These are phyloP conservation scores for Mycena crocata DNA, from an alignment of 768 basidiomycete genomes.

Conservation along the genomic window DNA sequence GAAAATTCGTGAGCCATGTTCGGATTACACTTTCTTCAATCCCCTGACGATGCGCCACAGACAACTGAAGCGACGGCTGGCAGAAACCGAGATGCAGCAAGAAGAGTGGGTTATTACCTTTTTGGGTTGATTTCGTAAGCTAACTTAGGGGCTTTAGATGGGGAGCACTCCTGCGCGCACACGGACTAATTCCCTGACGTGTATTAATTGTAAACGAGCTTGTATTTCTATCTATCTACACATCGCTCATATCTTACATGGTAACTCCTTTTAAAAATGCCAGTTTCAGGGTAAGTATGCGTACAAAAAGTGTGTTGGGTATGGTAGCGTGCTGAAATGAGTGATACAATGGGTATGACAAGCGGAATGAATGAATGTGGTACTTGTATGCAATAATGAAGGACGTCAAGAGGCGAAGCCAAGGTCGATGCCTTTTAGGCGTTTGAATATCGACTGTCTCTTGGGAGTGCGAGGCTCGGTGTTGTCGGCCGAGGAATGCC, in stretches of 20 bases:
- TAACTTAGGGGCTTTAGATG: constrained; percentile 59
- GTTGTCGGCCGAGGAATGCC: constrained; percentile 28
- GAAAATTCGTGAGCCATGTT: constrained; percentile 81
- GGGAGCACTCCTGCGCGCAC: constrained; percentile 67
- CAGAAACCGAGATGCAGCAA: constrained; percentile 78
- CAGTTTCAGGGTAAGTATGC: too few relatives aligned
- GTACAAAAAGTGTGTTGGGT: constrained; percentile 15
- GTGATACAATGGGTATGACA: constrained; percentile 12
- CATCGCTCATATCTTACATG: constrained; percentile 21
- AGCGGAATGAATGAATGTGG: constrained; percentile 6
- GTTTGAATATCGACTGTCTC: constrained; percentile 27
- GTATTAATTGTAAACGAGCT: not conserved
- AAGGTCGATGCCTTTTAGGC: constrained; percentile 22
- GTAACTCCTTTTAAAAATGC: constrained; percentile 5
- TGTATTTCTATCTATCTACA: constrained; percentile 29
- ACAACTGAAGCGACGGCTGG: constrained; percentile 74
- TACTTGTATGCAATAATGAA: not conserved
- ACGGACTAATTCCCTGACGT: constrained; percentile 55
- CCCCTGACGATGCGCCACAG: constrained; percentile 50
- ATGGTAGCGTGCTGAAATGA: not conserved
- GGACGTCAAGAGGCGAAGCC: constrained; percentile 3
- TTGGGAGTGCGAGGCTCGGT: constrained; percentile 15
- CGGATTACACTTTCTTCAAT: not conserved
- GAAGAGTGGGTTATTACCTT: constrained; percentile 73
- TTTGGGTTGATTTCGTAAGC: constrained; percentile 24